phyloP scores from a whole-genome alignment of 306 rosid species.

The Betula pendula region DNA sequence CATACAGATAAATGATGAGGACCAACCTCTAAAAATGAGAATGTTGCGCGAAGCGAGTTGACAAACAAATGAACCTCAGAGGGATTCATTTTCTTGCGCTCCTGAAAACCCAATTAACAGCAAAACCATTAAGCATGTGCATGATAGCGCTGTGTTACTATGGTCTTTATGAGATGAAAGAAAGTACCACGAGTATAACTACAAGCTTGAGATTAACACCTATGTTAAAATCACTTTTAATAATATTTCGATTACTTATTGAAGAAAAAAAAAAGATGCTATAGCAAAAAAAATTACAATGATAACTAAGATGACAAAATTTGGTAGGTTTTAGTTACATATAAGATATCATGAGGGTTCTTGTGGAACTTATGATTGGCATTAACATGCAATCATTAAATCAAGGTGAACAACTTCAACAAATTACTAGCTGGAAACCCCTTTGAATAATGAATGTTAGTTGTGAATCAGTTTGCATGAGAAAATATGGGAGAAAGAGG shows the following conservation, averaged over 20 bases:
- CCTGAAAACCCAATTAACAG: slow-evolving; percentile 56
- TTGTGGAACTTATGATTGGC: background rate
- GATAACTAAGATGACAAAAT: background rate
- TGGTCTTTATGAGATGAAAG: background rate
- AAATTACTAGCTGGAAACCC: background rate
- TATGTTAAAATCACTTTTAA: too few species aligned
- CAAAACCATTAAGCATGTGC: background rate
- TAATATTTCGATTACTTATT: too few species aligned
- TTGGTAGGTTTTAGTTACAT: background rate
- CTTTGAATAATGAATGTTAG: background rate
- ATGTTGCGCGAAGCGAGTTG: slow-evolving; percentile 66
- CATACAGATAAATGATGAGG: slow-evolving; percentile 16
- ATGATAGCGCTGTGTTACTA: slow-evolving; percentile 7
- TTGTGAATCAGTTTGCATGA: too few species aligned
- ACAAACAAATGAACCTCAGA: slow-evolving; percentile 62
- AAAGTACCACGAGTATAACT: background rate
- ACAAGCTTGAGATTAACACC: background rate
- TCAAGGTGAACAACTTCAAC: background rate
- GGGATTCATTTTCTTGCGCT: slow-evolving; percentile 62
- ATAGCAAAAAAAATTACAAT: background rate
- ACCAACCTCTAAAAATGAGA: slow-evolving; percentile 72
- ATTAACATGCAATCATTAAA: background rate
- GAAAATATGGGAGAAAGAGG: too few species aligned
- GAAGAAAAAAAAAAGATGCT: background rate
- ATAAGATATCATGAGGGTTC: background rate